Evolutionary conservation across 768 basidiomycete genomes (phyloP).

Genomic region (Hypholoma fasciculare): DNA sequence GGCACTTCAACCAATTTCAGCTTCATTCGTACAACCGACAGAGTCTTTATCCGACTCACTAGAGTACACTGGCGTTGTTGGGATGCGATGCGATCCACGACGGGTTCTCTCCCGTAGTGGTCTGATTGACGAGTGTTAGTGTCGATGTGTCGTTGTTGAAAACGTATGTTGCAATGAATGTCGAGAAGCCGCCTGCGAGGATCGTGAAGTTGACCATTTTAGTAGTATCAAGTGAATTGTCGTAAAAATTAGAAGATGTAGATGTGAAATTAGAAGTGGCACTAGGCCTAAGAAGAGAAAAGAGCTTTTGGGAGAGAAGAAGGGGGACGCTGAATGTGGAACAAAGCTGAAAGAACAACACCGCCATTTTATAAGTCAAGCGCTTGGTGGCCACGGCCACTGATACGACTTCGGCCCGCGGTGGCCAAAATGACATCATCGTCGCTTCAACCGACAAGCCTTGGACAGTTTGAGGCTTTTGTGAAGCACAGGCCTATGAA

Average conservation of each 20-base stretch:
- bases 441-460: too few relatives aligned
- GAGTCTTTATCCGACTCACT: conserved; percentile 38
- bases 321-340: neutral
- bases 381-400: too few relatives aligned
- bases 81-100: conserved; percentile 62
- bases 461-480: too few relatives aligned
- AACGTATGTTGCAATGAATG: conserved; percentile 44
- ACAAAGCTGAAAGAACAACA: too few relatives aligned
- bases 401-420: too few relatives aligned
- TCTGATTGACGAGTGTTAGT: conserved; percentile 45
- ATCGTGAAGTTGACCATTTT: conserved; percentile 49
- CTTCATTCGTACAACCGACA: neutral
- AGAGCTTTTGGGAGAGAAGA: neutral
- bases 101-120: conserved; percentile 46
- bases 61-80: conserved; percentile 54
- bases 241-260: neutral
- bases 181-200: conserved; percentile 46
- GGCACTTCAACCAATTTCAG: conserved; percentile 35
- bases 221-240: neutral
- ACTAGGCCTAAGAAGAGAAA: neutral
- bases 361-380: too few relatives aligned
- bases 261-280: neutral
- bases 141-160: conserved; percentile 52
- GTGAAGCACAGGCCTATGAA: too few relatives aligned
- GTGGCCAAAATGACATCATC: too few relatives aligned